Evolutionary conservation across 75 land plant species (phyloP), one percentile per base, ranked within the genome.

Genomic region (Cupressus sempervirens): DNA sequence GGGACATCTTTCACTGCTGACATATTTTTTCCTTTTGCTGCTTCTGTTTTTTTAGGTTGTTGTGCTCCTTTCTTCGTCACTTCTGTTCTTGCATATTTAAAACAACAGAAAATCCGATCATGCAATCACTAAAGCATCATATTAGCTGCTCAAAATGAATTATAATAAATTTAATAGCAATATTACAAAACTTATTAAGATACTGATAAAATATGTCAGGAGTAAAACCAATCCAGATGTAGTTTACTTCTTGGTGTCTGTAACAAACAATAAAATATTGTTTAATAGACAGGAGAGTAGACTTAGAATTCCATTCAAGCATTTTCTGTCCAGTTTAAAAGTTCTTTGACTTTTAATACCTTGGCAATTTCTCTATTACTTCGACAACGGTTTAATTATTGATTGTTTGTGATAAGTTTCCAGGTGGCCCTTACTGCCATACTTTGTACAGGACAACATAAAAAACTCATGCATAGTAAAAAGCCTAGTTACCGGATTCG

Each of bases 1-100:
- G 93, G 92, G 36, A 84, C 72, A 85, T 88, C 90, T 81, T 88
- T 90, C 7, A 6, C 82, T 41, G 38, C 53, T 62, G 91, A 53
- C 62, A 76, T 73, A 52, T 76, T 80, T 80, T 91, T 94, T 7
- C 84, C 53, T 80, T 95, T 95, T 20, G 86, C 18, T 23, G 77
- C 87, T 58, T 68, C 56, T 30, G 84, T 74, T 58, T 89, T 65
- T 58, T 90, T 90, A 32, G 87, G 23, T 84, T 83, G 30, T 84
- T 85, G 68, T 38, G 30, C 41, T 43, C 87, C 72, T 41, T 87
- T 88, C 82, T 87, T 87, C 53, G 76, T 43, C 18, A 34, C 76
- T 52, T 87, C 92, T 88, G 90, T 48, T 43, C 81, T 80, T 75
- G 46, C 46, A 56, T 72, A 72, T 72, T 32, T 32, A 15, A 72